A percentile compares a stretch with the other conserved stretches of the same genome.
These are phyloP conservation scores for Salvia miltiorrhiza DNA, from an alignment of 257 asterid species.

Conservation along the genomic window DNA sequence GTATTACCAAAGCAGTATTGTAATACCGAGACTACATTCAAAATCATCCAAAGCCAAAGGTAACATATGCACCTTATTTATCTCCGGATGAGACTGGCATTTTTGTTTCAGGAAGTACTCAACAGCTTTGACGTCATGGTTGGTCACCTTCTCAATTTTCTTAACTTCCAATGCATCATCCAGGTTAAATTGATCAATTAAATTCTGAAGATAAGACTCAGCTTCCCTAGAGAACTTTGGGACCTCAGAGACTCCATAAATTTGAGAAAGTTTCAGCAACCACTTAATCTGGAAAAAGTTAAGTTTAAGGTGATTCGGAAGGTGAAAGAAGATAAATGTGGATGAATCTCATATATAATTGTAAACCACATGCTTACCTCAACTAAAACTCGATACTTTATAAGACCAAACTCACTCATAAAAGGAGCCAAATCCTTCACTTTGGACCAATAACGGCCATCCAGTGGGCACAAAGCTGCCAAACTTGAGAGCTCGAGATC, in stretches of 20 bases:
- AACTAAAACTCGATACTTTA: slow-evolving; percentile 71
- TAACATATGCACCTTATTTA: slow-evolving; percentile 47
- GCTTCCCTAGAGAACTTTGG: slow-evolving; percentile 69
- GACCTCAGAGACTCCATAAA: slow-evolving; percentile 66
- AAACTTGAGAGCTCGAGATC: slow-evolving; percentile 28
- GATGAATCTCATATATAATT: not conserved
- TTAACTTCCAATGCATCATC: slow-evolving; percentile 46
- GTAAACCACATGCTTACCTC: slow-evolving; percentile 46
- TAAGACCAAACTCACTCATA: slow-evolving; percentile 83
- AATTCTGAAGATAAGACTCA: slow-evolving; percentile 47
- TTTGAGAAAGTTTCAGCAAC: slow-evolving; percentile 78
- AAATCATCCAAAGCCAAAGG: slow-evolving; percentile 4
- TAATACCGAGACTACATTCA: not conserved
- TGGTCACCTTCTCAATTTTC: slow-evolving; percentile 50
- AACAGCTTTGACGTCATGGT: slow-evolving; percentile 63
- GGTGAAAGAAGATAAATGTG: not conserved
- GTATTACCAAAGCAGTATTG: not conserved
- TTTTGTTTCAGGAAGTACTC: slow-evolving; percentile 52
- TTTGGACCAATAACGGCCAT: slow-evolving; percentile 91
- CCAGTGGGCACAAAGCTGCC: slow-evolving; percentile 54
- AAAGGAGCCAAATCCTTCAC: slow-evolving; percentile 79
- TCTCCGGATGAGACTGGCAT: slow-evolving; percentile 69
- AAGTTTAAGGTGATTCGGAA: not conserved
- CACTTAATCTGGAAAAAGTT: slow-evolving; percentile 57
- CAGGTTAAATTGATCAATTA: slow-evolving; percentile 53